A percentile compares a stretch with the other conserved stretches of the same genome.
These are phyloP conservation scores for Backusella macrospora DNA, from an alignment of 192 early-diverging fungal species.

Conservation along the genomic window DNA sequence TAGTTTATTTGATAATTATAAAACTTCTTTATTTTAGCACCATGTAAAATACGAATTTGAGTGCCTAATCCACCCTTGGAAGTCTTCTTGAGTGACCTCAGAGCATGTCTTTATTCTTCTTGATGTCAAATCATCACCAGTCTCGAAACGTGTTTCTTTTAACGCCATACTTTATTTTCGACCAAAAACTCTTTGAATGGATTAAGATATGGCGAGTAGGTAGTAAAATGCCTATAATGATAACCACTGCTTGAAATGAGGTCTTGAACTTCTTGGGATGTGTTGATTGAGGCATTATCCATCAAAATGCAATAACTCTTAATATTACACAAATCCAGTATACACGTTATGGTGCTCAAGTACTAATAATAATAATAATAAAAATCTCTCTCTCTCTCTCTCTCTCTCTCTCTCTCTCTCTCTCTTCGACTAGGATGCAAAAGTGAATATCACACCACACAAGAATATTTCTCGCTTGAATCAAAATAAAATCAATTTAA, in stretches of 20 bases:
- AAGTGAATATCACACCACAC: no score
- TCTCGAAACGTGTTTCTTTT: slow-evolving; percentile 5
- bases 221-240: background rate
- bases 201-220: slow-evolving; percentile 4
- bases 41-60: background rate
- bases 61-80: background rate
- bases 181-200: slow-evolving; percentile 14
- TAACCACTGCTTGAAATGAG: slow-evolving; percentile 1
- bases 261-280: background rate
- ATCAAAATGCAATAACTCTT: slow-evolving; percentile 14
- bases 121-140: background rate
- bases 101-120: background rate
- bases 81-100: background rate
- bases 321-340: background rate
- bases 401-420: no score
- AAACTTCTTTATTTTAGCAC: no score
- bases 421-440: no score
- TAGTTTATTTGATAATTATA: no score
- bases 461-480: no score
- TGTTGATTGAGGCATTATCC: slow-evolving; percentile 24
- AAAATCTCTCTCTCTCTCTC: no score
- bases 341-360: background rate
- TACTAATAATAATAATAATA: no score
- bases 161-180: slow-evolving; percentile 1
- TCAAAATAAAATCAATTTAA: no score